These are phyloP conservation scores for Solanum etuberosum DNA, from an alignment of 257 asterid genomes.

Conservation along the genomic window DNA sequence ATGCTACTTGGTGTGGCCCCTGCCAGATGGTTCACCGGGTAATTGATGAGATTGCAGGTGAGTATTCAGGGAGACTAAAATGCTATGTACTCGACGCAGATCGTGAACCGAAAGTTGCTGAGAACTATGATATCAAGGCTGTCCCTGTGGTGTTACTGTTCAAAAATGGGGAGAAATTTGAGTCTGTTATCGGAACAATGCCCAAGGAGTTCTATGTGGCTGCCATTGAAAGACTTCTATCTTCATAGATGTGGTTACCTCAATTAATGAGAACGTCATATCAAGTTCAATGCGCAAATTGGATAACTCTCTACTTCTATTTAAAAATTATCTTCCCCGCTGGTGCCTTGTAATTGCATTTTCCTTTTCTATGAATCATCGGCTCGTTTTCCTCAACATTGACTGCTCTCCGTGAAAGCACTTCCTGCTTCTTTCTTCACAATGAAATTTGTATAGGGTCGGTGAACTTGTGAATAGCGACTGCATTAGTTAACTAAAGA, in stretches of 20 bases:
- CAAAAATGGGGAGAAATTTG: conserved; percentile 60
- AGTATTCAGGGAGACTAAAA: conserved; percentile 64
- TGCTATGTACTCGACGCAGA: conserved; percentile 69
- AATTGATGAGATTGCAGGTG: conserved; percentile 70
- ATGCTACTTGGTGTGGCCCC: conserved; percentile 94
- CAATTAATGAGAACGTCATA: not conserved
- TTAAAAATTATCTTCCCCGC: not conserved
- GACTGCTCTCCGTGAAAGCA: not conserved
- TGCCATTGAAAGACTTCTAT: conserved; percentile 66
- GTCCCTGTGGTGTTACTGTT: conserved; percentile 85
- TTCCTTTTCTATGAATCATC: not conserved
- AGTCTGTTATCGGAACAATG: conserved; percentile 72
- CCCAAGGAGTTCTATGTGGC: conserved; percentile 76
- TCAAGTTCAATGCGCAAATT: not conserved
- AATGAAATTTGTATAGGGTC: not conserved
- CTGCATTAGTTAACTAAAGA: not conserved
- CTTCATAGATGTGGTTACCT: conserved; percentile 8
- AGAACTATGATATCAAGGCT: conserved; percentile 66
- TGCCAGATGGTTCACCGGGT: conserved; percentile 90
- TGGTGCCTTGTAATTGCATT: not conserved
- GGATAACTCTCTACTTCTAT: not conserved
- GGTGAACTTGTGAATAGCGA: not conserved
- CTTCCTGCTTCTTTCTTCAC: not conserved
- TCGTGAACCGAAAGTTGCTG: conserved; percentile 48
- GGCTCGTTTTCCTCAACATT: not conserved